Evolutionary conservation across 75 land plant genomes (phyloP), one percentile per base, ranked within the genome.

Genomic region (Pinus albicaulis): DNA sequence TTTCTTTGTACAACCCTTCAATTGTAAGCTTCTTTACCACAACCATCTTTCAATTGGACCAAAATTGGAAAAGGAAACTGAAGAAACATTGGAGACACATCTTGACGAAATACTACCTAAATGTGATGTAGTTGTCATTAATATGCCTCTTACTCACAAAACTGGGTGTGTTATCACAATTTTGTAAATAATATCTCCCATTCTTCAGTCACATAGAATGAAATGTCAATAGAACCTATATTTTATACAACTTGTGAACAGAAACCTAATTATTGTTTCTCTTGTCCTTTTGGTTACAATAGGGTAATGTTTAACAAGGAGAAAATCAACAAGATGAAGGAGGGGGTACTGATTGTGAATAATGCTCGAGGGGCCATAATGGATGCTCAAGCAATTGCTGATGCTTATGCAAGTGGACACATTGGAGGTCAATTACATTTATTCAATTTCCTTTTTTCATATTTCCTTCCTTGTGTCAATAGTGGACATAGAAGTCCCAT

Each of bases 291-390:
- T 60, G 26, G 63, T 60, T 23, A 12, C 31, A 24, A 10, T 25
- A 94, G 98, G 73, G 90, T 87, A 25, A 79, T 95, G 88, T 87
- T 95, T 77, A 76, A 89, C 86, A 89, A 85, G 77, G 92, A 91
- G 34, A 90, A 71, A 65, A 87, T 95, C 31, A 82, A 76, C 34
- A 95, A 95, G 83, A 19, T 91, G 83, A 91, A 91, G 83, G 85
- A 89, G 73, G 98, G 98, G 28, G 93, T 94, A 38, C 44, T 91
- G 7, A 83, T 95, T 58, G 95, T 95, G 23, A 95, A 95, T 78
- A 95, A 95, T 89, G 93, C 98, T 25, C 84, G 93, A 59, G 98
- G 95, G 58, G 95, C 92, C 24, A 87, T 95, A 64, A 91, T 91
- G 87, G 95, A 95, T 73, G 65, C 84, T 10, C 87, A 89, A 70